These are phyloP conservation scores for Rhodotorula graminis DNA, from an alignment of 768 basidiomycete species.

Conservation along the genomic window DNA sequence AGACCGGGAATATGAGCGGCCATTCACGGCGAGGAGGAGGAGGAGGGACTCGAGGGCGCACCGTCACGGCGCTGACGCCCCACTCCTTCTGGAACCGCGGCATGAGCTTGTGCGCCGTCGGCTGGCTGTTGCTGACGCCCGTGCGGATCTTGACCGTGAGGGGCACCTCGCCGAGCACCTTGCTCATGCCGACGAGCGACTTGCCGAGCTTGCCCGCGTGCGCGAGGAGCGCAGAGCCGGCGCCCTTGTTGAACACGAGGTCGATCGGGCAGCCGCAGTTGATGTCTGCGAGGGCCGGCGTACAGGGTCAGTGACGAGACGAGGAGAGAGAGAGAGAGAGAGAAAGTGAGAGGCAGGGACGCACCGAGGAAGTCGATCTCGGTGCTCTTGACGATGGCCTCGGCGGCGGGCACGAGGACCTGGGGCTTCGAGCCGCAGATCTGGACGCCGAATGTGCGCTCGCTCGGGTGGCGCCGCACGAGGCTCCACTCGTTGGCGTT, in stretches of 20 bases:
- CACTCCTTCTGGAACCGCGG: constrained; percentile 61
- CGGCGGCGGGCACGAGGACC: constrained; percentile 69
- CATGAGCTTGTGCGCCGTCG: constrained; percentile 85
- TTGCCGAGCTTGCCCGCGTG: constrained; percentile 73
- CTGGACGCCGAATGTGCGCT: constrained; percentile 83
- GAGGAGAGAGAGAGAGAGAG: background rate
- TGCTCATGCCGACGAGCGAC: constrained; percentile 85
- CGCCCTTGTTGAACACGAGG: constrained; percentile 67
- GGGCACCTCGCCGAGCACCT: constrained; percentile 81
- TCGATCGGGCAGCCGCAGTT: constrained; percentile 99
- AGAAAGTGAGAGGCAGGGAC: background rate
- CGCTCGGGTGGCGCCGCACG: constrained; percentile 79
- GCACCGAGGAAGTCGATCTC: constrained; percentile 46
- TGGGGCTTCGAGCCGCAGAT: constrained; percentile 82
- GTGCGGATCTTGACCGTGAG: constrained; percentile 87
- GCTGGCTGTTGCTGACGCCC: constrained; percentile 70
- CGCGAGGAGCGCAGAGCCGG: constrained; percentile 59
- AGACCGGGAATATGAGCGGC: constrained; percentile 39
- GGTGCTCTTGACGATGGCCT: constrained; percentile 68
- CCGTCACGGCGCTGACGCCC: constrained; percentile 57
- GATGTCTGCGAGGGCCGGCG: constrained; percentile 52
- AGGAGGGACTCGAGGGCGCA: constrained; percentile 44
- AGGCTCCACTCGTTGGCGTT: constrained; percentile 94
- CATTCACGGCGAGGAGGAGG: constrained; percentile 43
- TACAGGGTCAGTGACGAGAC: background rate